These are phyloP conservation scores for Westerdykella sp. DNA, from an alignment of 2,329 filamentous ascomycete species.

Conservation along the genomic window DNA sequence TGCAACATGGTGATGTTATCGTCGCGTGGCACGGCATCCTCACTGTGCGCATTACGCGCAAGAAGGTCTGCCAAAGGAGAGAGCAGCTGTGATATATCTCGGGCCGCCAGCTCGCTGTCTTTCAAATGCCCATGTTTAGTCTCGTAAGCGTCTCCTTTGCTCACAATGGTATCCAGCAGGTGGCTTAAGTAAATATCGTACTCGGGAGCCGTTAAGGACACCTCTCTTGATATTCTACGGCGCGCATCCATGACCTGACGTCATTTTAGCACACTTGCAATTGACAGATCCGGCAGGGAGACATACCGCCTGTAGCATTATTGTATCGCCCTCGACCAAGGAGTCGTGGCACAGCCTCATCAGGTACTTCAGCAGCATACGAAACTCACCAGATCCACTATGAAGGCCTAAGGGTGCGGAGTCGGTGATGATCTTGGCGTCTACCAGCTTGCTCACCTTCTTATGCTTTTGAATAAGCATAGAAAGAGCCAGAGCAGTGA, in stretches of 20 bases:
- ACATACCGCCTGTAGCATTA: conserved; percentile 66
- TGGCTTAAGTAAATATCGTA: conserved; percentile 81
- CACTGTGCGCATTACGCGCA: conserved; percentile 46
- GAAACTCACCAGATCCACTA: conserved; percentile 76
- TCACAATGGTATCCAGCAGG: conserved; percentile 79
- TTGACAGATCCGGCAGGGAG: background rate
- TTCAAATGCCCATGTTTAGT: conserved; percentile 63
- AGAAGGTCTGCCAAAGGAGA: conserved; percentile 83
- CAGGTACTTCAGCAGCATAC: conserved; percentile 78
- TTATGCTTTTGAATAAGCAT: conserved; percentile 96
- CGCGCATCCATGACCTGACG: conserved; percentile 67
- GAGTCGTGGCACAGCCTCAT: conserved; percentile 68
- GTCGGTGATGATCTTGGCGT: conserved; percentile 79
- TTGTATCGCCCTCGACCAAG: conserved; percentile 60
- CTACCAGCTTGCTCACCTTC: conserved; percentile 72
- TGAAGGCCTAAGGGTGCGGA: conserved; percentile 70
- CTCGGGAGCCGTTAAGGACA: conserved; percentile 63
- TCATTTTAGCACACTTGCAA: conserved; percentile 3
- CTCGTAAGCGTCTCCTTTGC: conserved; percentile 79
- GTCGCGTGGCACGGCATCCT: conserved; percentile 54
- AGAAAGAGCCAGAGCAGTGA: conserved; percentile 84
- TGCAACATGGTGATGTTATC: conserved; percentile 59
- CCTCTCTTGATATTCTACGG: conserved; percentile 65
- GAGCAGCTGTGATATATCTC: conserved; percentile 81
- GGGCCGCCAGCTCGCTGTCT: conserved; percentile 74